Percentiles rank a stretch among this genome's conserved stretches.
Evolutionary conservation across 139 green algal species (phyloP).

Genomic region (Chlorella vulgaris): DNA sequence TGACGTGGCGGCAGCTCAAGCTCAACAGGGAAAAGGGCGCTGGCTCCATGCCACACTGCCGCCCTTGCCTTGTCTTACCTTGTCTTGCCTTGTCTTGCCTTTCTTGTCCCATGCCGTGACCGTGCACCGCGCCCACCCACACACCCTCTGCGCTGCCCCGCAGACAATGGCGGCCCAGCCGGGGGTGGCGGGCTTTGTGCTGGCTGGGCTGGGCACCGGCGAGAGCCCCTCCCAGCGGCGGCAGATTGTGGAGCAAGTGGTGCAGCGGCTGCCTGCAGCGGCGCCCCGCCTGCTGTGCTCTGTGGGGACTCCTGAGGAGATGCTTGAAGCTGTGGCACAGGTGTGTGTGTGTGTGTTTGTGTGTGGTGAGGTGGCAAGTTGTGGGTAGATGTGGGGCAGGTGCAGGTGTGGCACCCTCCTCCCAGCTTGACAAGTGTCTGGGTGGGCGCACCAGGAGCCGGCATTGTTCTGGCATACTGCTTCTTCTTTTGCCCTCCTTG

Average conservation of each 20-base stretch:
- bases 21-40: too few species aligned
- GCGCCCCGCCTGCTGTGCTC: constrained; percentile 53
- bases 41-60: too few species aligned
- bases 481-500: too few species aligned
- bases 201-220: constrained; percentile 73
- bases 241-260: constrained; percentile 42
- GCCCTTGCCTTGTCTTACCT: too few species aligned
- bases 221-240: constrained; percentile 50
- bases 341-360: neutral
- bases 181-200: constrained; percentile 52
- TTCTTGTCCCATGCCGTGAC: neutral
- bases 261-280: constrained; percentile 45
- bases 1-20: too few species aligned
- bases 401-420: too few species aligned
- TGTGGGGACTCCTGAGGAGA: constrained; percentile 51
- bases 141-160: neutral
- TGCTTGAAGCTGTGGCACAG: constrained; percentile 63
- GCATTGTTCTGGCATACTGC: too few species aligned
- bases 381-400: neutral
- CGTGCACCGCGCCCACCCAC: neutral
- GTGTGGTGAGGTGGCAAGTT: neutral
- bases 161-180: constrained; percentile 23
- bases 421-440: neutral
- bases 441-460: too few species aligned
- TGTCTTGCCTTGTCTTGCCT: too few species aligned